Evolutionary conservation across 176 grass and related monocot genomes (phyloP).

Genomic region (Echinochloa phyllopogon): DNA sequence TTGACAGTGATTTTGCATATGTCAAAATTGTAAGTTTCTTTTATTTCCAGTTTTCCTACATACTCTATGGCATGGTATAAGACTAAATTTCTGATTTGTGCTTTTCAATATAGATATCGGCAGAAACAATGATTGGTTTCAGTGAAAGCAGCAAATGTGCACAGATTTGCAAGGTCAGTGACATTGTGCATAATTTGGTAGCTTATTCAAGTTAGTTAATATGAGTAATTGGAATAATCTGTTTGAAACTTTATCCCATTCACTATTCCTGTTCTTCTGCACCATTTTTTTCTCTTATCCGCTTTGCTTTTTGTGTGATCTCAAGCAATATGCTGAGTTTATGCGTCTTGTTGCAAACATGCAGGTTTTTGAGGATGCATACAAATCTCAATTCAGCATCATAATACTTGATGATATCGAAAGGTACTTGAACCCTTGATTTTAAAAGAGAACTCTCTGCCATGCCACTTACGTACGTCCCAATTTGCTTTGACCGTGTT

Average conservation of each 20-base stretch:
- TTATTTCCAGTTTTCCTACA: constrained; percentile 23
- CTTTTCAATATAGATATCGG: constrained; percentile 71
- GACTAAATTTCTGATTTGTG: constrained; percentile 1
- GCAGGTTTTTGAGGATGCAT: constrained; percentile 99
- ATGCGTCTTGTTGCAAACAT: constrained; percentile 37
- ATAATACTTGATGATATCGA: constrained; percentile 98
- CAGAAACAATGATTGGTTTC: constrained; percentile 95
- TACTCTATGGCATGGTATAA: neutral
- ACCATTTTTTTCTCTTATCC: neutral
- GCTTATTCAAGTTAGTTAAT: constrained; percentile 21
- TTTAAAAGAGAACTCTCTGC: neutral
- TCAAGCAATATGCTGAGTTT: constrained; percentile 10
- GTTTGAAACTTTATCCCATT: constrained; percentile 21
- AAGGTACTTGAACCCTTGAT: constrained; percentile 49
- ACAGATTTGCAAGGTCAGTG: constrained; percentile 86
- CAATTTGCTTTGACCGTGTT: constrained; percentile 33
- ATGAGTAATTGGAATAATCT: neutral
- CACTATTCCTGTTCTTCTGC: constrained; percentile 5
- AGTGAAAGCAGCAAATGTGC: constrained; percentile 94
- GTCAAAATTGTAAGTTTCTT: constrained; percentile 92
- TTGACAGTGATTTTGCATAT: constrained; percentile 95
- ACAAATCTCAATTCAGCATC: constrained; percentile 95
- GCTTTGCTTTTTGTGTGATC: constrained; percentile 14
- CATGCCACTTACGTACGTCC: constrained; percentile 2
- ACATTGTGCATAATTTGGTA: constrained; percentile 12